Evolutionary conservation across 495 filamentous ascomycete species (phyloP), one percentile per base, ranked within the genome.

Genomic region (Umbilicaria muhlenbergii): DNA sequence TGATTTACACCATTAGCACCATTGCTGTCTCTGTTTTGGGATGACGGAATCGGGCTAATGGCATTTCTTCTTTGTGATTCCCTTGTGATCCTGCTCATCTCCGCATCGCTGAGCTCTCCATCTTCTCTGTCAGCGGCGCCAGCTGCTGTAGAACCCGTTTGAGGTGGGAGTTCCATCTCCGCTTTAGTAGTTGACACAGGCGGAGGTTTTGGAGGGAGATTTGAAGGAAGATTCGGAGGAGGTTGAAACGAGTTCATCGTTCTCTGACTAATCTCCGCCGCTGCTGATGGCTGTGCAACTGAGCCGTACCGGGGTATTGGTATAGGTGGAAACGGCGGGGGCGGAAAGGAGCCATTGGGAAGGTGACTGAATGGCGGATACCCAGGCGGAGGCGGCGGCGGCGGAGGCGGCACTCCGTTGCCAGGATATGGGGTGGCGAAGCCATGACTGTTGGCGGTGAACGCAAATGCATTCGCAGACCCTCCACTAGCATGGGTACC

Each of bases 31-130:
- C 5, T 28, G 8, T 28, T 28, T 10, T 28, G 24, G 6, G 6
- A 28, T 28, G 24, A 28, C 24, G 24, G 8, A 10, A 6, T 28
- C 8, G 24, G 24, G 24, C 24, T 28, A 10, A 28, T 28, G 24
- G 11, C 40, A 15, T 28, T 5, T 42, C 13, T 7, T 34, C 33
- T 34, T 19, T 43, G 11, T 12, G 36, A 10, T 33, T 3, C 35
- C 10, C 28, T 17, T 38, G n/a, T 3, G 36, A 12, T 32, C 35
- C 34, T 34, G 28, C 16, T 48, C 34, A 44, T 34, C 17, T 21
- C 19, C 31, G 36, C 44, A 41, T 37, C 82, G 49, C 78, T 83
- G 14, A 87, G 52, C 53, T 88, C 83, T 1, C 81, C 81, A 52
- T 88, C 83, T 47, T 91, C 83, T 31, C 71, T 66, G 41, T 49